Conservation (phyloP, 1,284 basidiomycete species). For the Blastosporella zonata region DNA sequence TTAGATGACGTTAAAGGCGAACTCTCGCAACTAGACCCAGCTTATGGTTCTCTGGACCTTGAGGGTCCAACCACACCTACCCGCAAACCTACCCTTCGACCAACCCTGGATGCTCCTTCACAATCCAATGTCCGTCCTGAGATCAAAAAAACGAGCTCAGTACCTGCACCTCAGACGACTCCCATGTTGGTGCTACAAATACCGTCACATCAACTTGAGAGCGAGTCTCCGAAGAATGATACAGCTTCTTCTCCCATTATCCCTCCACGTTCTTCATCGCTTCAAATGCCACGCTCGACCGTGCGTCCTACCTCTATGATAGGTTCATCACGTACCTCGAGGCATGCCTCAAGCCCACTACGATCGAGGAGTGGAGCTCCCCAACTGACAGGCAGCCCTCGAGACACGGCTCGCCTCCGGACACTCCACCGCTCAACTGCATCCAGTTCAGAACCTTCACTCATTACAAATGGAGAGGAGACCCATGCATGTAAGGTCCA, state of each 20-base stretch:
- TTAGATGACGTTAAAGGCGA: slow-evolving; percentile 69
- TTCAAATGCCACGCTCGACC: slow-evolving; percentile 43
- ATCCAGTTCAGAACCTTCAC: slow-evolving; percentile 75
- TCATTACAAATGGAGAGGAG: slow-evolving; percentile 53
- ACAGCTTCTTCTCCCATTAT: slow-evolving; percentile 38
- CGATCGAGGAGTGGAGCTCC: slow-evolving; percentile 40
- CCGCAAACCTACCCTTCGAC: slow-evolving; percentile 35
- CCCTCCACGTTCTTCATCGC: slow-evolving; percentile 57
- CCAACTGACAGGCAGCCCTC: slow-evolving; percentile 26
- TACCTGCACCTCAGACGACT: slow-evolving; percentile 22
- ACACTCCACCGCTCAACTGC: slow-evolving; percentile 66
- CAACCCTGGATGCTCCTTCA: slow-evolving; percentile 24
- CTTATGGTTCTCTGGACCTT: slow-evolving; percentile 54
- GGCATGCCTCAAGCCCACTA: slow-evolving; percentile 37
- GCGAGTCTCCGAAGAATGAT: slow-evolving; percentile 24
- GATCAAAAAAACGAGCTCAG: slow-evolving; percentile 16
- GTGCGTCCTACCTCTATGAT: slow-evolving; percentile 31
- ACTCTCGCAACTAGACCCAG: slow-evolving; percentile 60
- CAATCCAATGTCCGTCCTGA: slow-evolving; percentile 19
- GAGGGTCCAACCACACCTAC: slow-evolving; percentile 59
- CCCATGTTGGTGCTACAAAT: slow-evolving; percentile 36
- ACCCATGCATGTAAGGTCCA: slow-evolving; percentile 41
- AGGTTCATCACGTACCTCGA: slow-evolving; percentile 26
- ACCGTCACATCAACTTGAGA: slow-evolving; percentile 28
- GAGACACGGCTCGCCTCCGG: slow-evolving; percentile 50